phyloP scores from a whole-genome alignment of 2,329 filamentous ascomycete species.

The Microcera coccophila region DNA sequence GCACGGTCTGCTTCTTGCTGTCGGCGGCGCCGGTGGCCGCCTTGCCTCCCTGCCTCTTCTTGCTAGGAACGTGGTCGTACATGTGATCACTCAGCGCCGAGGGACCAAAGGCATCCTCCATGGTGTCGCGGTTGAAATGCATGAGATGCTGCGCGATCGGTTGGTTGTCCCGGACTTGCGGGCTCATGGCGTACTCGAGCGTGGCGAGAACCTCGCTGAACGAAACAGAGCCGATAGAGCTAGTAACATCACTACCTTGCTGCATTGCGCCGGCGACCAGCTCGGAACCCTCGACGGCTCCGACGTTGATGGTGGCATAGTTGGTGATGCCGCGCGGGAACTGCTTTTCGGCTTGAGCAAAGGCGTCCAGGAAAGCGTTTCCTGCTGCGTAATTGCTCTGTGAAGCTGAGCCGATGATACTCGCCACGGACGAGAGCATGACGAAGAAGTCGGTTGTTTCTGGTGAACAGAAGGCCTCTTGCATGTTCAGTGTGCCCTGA shows the following conservation, averaged over 20 bases:
- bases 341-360: slow-evolving; percentile 7
- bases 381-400: slow-evolving; percentile 7
- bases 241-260: not conserved
- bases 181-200: not conserved
- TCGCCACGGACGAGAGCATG: slow-evolving; percentile 12
- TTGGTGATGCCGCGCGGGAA: not conserved
- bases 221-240: not conserved
- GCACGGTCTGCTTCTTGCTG: slow-evolving; percentile 8
- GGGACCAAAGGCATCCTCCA: slow-evolving; percentile 9
- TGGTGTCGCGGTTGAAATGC: slow-evolving; percentile 1
- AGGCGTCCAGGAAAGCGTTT: slow-evolving; percentile 13
- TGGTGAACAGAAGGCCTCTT: slow-evolving; percentile 7
- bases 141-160: not conserved
- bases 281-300: not conserved
- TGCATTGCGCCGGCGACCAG: not conserved
- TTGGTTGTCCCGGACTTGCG: not conserved
- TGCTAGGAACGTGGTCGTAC: slow-evolving; percentile 11
- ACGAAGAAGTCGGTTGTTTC: slow-evolving; percentile 14
- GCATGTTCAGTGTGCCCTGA: slow-evolving; percentile 11
- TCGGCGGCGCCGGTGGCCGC: slow-evolving; percentile 2
- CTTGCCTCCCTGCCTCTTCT: slow-evolving; percentile 3
- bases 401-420: slow-evolving; percentile 8
- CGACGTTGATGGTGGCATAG: not conserved
- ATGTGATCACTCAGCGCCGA: slow-evolving; percentile 9
- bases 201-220: not conserved